Evolutionary conservation across 2,329 filamentous ascomycete species (phyloP), one percentile per base, ranked within the genome.

Genomic region (Epichloe uncinata): DNA sequence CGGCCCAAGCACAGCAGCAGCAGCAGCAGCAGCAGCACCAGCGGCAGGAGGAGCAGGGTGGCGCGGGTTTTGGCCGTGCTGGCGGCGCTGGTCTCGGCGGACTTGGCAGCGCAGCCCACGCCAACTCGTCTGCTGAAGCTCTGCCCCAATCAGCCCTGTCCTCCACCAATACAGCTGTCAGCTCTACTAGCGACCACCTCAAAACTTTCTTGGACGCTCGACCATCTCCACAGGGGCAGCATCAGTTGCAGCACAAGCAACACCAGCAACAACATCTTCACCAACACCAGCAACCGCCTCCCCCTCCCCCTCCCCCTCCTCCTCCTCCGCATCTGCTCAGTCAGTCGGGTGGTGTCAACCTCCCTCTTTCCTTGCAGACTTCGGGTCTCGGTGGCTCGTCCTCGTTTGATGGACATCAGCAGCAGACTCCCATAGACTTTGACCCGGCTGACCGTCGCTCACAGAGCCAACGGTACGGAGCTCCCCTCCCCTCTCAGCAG

Each of bases 391-490:
- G 49, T 49, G 55, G 53, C 52, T 56, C 54, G 43, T 54, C 56
- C 41, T 56, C 56, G 36, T 61, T 65, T 57, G 66, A 69, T 51
- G 58, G 60, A 50, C 63, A 63, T 47, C 66, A 66, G 56, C 56
- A 62, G 55, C 60, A 50, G 37, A 54, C 52, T 26, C 55, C 54
- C 58, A 66, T 55, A 43, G 73, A 77, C 54, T 75, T 72, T 55
- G 63, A 69, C 47, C 46, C 58, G 41, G 58, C 57, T 34, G 50
- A 74, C 35, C 70, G 69, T 50, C 73, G 73, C 49, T 74, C 74
- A 13, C 73, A 78, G 62, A 76, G 73, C 54, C 72, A 75, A 53
- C 72, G 72, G 57, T 75, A 71, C 56, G 61, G 64, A 37, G 15
- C 49, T 64, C 55, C 63, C 51, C 55, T 62, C 22, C 7, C 22